Conservation (phyloP, 352 stramenopile genomes). For the Blastocystis sp. region DNA sequence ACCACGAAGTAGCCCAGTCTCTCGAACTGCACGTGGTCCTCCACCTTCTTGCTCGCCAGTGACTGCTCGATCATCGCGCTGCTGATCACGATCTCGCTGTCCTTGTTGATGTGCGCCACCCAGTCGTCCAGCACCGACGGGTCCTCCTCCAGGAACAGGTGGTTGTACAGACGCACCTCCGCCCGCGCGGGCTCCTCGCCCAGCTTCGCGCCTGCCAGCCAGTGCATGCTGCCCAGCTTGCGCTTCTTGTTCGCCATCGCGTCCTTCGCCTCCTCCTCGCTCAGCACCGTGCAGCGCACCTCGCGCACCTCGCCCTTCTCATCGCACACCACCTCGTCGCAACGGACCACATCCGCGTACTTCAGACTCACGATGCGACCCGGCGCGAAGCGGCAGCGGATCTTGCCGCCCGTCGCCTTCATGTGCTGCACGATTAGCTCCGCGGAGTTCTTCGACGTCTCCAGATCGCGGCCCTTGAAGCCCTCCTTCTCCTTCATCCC, state of each 20-base stretch:
- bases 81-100: slow-evolving; percentile 78
- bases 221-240: slow-evolving; percentile 89
- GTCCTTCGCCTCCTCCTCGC: slow-evolving; percentile 74
- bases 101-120: slow-evolving; percentile 79
- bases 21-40: slow-evolving; percentile 87
- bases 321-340: slow-evolving; percentile 86
- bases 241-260: slow-evolving; percentile 80
- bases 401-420: too few species aligned
- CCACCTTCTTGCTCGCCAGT: slow-evolving; percentile 66
- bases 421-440: too few species aligned
- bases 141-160: slow-evolving; percentile 89
- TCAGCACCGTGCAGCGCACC: slow-evolving; percentile 75
- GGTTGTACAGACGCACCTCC: slow-evolving; percentile 91
- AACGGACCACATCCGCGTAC: too few species aligned
- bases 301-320: slow-evolving; percentile 78
- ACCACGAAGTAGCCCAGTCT: slow-evolving; percentile 94
- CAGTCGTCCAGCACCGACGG: slow-evolving; percentile 76
- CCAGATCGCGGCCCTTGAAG: too few species aligned
- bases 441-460: too few species aligned
- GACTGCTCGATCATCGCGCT: slow-evolving; percentile 83
- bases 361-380: slow-evolving; percentile 94
- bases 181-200: slow-evolving; percentile 75
- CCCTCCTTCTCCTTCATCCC: too few species aligned
- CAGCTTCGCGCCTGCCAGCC: slow-evolving; percentile 77
- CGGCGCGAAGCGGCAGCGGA: slow-evolving; percentile 84